Evolutionary conservation across 768 basidiomycete genomes (phyloP).

Genomic region (Cystoderma amianthinum): DNA sequence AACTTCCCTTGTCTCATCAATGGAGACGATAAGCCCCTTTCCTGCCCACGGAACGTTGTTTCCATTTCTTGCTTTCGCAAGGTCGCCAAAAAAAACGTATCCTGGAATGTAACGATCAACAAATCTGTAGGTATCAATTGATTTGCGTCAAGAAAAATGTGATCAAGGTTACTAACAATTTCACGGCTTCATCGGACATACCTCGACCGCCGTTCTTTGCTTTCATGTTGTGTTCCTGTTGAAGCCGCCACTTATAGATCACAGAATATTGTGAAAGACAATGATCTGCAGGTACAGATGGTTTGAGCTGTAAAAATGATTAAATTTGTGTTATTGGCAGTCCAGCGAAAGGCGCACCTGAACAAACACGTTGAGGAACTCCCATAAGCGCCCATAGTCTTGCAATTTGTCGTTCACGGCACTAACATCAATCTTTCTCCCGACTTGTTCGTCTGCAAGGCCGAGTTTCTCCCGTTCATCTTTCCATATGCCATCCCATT

Average conservation of each 20-base stretch:
- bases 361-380: conserved; percentile 64
- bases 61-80: conserved; percentile 7
- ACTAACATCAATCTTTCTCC: conserved; percentile 44
- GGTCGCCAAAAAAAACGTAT: conserved; percentile 79
- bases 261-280: conserved; percentile 32
- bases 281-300: conserved; percentile 14
- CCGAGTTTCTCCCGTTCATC: conserved; percentile 27
- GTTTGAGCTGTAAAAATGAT: conserved; percentile 24
- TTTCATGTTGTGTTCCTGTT: conserved; percentile 92
- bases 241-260: conserved; percentile 82
- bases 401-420: conserved; percentile 58
- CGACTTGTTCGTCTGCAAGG: conserved; percentile 26
- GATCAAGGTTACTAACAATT: conserved; percentile 42
- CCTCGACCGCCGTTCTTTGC: conserved; percentile 75
- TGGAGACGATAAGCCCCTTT: conserved; percentile 41
- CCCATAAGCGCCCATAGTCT: conserved; percentile 64
- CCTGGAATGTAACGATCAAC: conserved; percentile 92
- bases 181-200: conserved; percentile 76
- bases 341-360: conserved; percentile 52
- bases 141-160: neutral
- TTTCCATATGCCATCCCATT: conserved; percentile 44
- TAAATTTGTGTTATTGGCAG: too few relatives aligned
- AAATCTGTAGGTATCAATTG: conserved; percentile 42
- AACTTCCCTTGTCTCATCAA: conserved; percentile 49
- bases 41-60: conserved; percentile 21